phyloP scores from a whole-genome alignment of 2,329 filamentous ascomycete genomes.

The Monosporascus sp. region DNA sequence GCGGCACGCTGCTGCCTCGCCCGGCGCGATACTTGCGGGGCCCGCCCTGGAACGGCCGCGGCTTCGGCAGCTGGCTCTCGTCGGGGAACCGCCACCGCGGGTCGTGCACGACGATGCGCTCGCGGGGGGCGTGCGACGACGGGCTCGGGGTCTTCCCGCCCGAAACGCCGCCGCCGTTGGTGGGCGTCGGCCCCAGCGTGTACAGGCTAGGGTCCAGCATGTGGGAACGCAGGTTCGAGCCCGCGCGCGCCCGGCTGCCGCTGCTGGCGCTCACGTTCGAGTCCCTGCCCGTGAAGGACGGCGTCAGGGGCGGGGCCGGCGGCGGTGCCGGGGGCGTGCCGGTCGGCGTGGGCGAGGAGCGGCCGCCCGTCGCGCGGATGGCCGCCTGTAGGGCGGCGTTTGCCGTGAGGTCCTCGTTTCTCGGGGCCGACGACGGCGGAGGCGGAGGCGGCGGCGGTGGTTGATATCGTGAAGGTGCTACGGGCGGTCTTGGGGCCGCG shows the following conservation, averaged over 20 bases:
- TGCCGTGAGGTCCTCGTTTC: conserved; percentile 20
- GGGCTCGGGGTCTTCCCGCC: conserved; percentile 41
- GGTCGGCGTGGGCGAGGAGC: conserved; percentile 28
- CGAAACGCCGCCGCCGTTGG: conserved; percentile 25
- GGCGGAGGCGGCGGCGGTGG: conserved; percentile 33
- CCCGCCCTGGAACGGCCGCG: conserved; percentile 71
- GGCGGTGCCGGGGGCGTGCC: conserved; percentile 31
- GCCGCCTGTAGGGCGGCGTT: conserved; percentile 36
- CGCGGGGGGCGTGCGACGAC: conserved; percentile 25
- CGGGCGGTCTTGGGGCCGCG: conserved; percentile 15
- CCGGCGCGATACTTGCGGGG: conserved; percentile 81
- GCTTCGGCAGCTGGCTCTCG: conserved; percentile 77
- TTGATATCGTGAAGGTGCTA: conserved; percentile 25
- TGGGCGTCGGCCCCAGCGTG: conserved; percentile 60
- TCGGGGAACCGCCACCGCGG: conserved; percentile 80
- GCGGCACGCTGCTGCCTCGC: conserved; percentile 85
- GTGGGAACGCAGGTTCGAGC: conserved; percentile 48
- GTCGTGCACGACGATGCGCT: conserved; percentile 63
- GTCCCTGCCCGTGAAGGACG: conserved; percentile 24
- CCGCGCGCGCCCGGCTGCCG: conserved; percentile 33
- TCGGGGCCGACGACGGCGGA: conserved; percentile 16
- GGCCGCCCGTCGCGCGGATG: conserved; percentile 30
- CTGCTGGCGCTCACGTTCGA: conserved; percentile 8
- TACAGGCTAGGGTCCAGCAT: conserved; percentile 73
- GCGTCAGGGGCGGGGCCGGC: conserved; percentile 35